phyloP scores from a whole-genome alignment of 371 early-diverging fungal species.

The Mucor saturninus region DNA sequence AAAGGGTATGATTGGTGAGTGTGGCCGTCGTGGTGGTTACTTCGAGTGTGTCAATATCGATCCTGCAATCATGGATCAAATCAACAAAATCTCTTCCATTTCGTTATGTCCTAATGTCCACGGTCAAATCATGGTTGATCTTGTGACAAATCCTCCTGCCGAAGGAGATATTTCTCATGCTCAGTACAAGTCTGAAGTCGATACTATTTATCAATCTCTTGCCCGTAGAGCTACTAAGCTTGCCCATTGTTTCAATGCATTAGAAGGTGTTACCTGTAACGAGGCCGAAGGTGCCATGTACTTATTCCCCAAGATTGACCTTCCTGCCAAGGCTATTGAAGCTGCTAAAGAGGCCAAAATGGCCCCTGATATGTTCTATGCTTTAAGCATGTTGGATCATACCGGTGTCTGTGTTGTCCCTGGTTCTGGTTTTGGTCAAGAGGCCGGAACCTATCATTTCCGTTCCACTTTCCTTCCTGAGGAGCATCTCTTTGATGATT shows the following conservation, averaged over 20 bases:
- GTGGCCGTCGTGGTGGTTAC: constrained; percentile 97
- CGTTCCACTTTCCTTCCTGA: constrained; percentile 95
- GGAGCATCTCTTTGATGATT: constrained; percentile 88
- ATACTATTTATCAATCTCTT: constrained; percentile 82
- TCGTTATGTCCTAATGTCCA: constrained; percentile 90
- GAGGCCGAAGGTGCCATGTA: constrained; percentile 96
- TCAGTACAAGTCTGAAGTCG: constrained; percentile 75
- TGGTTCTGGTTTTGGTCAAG: constrained; percentile 89
- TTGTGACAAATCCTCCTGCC: constrained; percentile 95
- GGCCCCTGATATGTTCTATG: constrained; percentile 87
- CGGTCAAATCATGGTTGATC: constrained; percentile 87
- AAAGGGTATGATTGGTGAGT: constrained; percentile 98
- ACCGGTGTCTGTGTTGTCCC: constrained; percentile 86
- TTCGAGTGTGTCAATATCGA: constrained; percentile 92
- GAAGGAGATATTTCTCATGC: constrained; percentile 78
- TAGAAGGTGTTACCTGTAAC: constrained; percentile 90
- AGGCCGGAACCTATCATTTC: constrained; percentile 92
- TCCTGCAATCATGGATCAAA: constrained; percentile 72
- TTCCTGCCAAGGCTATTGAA: constrained; percentile 78
- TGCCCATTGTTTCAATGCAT: constrained; percentile 75
- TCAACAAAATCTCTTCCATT: constrained; percentile 94
- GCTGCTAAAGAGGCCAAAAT: constrained; percentile 71
- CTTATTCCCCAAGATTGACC: constrained; percentile 84
- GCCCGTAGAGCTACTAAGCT: constrained; percentile 80
- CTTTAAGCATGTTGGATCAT: constrained; percentile 86